Evolutionary conservation across 805 yeast genomes (phyloP), one percentile per base, ranked within the genome.

Genomic region (Pichia cephalocereana): DNA sequence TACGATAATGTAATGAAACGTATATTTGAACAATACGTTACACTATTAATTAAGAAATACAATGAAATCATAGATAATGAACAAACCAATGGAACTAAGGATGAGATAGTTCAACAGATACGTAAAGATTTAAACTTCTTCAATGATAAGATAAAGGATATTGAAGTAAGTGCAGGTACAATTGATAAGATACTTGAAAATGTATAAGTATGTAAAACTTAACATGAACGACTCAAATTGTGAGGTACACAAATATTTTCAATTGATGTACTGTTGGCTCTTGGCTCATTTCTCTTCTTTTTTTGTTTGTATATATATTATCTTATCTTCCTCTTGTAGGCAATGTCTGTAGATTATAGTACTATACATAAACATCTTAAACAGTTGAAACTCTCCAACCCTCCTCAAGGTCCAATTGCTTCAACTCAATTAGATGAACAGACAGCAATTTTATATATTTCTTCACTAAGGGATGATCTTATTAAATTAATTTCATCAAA

Each of bases 61-160:
- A 67, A 75, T 1, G 71, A 72, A 45, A 65, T 77, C 1, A 3
- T 69, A 66, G 45, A 68, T 77, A 50, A 70, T 70, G 45, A 81
- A 77, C 52, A 70, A 72, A 40, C 67, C 70, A 77, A 80, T 57
- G 77, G 76, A 44, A 70, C 71, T 26, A 66, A 80, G 54, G 17
- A 12, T 18, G 17, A 27, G 27, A 40, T 46, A 3, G 39, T 38
- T 26, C 6, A 12, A 8, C 50, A 46, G 12, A 46, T 45, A 38
- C 64, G 80, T 59, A 70, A 71, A 44, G 90, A 84, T 62, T 70
- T 82, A 10, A 82, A 77, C 56, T 82, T 74, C 56, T 82, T 83
- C 60, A 62, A 80, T 50, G 83, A 74, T n/a, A 80, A 79, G 32
- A 10, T 30, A 3, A 30, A 30, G 14, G 32, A 30, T 14, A 30